These are phyloP conservation scores for Cadophora sp. DNA, from an alignment of 2,329 filamentous ascomycete species.

Conservation along the genomic window DNA sequence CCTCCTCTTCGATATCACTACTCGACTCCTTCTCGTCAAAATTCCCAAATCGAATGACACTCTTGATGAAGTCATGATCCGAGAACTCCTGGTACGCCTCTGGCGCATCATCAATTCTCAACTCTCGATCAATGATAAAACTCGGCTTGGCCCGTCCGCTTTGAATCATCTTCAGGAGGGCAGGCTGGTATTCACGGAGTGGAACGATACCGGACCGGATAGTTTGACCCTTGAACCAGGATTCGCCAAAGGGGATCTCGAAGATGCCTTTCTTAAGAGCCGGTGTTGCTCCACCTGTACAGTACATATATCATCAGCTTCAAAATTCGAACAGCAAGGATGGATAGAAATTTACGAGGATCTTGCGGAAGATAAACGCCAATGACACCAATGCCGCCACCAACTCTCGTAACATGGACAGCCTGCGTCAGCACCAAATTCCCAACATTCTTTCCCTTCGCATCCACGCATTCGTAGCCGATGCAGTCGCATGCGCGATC, in stretches of 20 bases:
- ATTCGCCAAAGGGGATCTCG: conserved; percentile 13
- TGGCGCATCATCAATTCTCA: conserved; percentile 2
- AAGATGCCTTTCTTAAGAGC: conserved; percentile 12
- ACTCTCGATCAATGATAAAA: conserved; percentile 5
- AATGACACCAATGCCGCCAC: conserved; percentile 42
- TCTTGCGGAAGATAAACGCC: conserved; percentile 36
- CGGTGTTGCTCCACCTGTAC: not conserved
- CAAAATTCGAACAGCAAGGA: not conserved
- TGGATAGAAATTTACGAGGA: conserved; percentile 12
- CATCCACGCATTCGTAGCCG: conserved; percentile 38
- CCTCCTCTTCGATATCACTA: conserved; percentile 3
- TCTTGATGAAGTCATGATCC: conserved; percentile 13
- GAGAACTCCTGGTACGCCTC: conserved; percentile 13
- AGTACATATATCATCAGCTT: not conserved
- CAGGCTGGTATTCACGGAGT: conserved; percentile 2
- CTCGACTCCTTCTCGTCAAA: not conserved
- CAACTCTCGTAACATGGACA: conserved; percentile 34
- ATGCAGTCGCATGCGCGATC: conserved; percentile 39
- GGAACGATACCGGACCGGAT: conserved; percentile 5
- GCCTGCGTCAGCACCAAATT: conserved; percentile 34
- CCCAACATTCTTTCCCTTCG: conserved; percentile 33
- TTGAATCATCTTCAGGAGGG: not conserved
- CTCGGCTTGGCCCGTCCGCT: conserved; percentile 11
- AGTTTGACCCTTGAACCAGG: conserved; percentile 8
- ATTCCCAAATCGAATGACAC: conserved; percentile 5